A percentile compares a stretch with the other conserved stretches of the same genome.
These are phyloP conservation scores for Ascochyta koolunga DNA, from an alignment of 2,329 filamentous ascomycete genomes.

Conservation along the genomic window DNA sequence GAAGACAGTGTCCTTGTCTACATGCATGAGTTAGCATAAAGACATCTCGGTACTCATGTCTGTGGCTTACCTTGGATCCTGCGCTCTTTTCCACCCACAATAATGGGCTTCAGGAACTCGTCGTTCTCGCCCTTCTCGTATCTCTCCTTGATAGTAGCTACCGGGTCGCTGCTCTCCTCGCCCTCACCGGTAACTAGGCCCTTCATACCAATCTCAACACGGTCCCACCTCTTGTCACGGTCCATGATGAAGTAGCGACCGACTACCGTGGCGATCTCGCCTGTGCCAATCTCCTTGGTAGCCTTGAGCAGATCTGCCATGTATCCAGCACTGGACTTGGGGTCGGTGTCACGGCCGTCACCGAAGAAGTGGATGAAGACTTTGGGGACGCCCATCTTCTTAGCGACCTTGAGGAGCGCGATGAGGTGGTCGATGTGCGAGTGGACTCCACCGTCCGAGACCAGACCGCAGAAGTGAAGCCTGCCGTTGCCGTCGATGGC, in stretches of 20 bases:
- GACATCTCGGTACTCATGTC: slow-evolving; percentile 37
- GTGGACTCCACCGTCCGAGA: slow-evolving; percentile 96
- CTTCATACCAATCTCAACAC: slow-evolving; percentile 87
- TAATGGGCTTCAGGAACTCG: slow-evolving; percentile 98
- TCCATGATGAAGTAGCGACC: slow-evolving; percentile 99
- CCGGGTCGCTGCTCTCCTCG: slow-evolving; percentile 81
- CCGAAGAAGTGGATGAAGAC: slow-evolving; percentile 99
- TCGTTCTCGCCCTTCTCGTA: slow-evolving; percentile 91
- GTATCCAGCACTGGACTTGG: slow-evolving; percentile 88
- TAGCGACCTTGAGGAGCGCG: slow-evolving; percentile 85
- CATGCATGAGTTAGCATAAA: slow-evolving; percentile 30
- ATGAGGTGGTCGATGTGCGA: slow-evolving; percentile 94
- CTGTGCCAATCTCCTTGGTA: slow-evolving; percentile 81
- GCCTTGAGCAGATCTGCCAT: slow-evolving; percentile 84
- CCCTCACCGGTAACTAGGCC: slow-evolving; percentile 86
- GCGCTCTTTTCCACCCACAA: slow-evolving; percentile 83
- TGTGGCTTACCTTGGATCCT: slow-evolving; percentile 74
- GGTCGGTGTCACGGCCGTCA: slow-evolving; percentile 96
- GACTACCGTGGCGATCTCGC: slow-evolving; percentile 89
- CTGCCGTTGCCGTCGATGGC: slow-evolving; percentile 90
- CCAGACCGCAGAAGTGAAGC: slow-evolving; percentile 87
- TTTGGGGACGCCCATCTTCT: slow-evolving; percentile 83
- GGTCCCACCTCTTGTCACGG: slow-evolving; percentile 98
- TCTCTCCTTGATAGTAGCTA: slow-evolving; percentile 83
- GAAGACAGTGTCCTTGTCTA: slow-evolving; percentile 92